phyloP scores from a whole-genome alignment of 1,284 basidiomycete species.

The Rhodotorula mucilaginosa region DNA sequence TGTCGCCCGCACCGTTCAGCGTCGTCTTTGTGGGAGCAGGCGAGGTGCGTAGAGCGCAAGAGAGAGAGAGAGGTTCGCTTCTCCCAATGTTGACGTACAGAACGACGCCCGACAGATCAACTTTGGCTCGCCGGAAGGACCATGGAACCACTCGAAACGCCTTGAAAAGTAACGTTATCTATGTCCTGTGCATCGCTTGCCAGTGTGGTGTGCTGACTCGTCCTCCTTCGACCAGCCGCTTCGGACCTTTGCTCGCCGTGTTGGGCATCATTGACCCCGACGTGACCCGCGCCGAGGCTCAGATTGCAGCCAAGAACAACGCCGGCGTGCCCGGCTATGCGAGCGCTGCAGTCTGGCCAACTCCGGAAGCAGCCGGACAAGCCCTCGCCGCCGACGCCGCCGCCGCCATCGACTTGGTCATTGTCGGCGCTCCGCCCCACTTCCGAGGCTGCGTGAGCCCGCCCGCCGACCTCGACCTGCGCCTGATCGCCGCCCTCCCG shows the following conservation, averaged over 20 bases:
- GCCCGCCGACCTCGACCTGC: conserved; percentile 82
- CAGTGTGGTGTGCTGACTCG: not conserved
- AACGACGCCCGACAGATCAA: conserved; percentile 13
- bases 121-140: conserved; percentile 33
- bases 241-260: conserved; percentile 32
- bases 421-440: conserved; percentile 88
- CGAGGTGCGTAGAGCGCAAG: not conserved
- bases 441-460: conserved; percentile 76
- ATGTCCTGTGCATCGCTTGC: not conserved
- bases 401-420: conserved; percentile 52
- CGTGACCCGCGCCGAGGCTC: conserved; percentile 17
- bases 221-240: conserved; percentile 6
- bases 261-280: conserved; percentile 44
- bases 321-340: conserved; percentile 22
- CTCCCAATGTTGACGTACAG: not conserved
- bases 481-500: conserved; percentile 64
- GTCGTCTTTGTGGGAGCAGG: conserved; percentile 8
- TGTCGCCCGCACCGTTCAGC: conserved; percentile 2
- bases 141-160: conserved; percentile 39
- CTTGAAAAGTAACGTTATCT: not conserved
- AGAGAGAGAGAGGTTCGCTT: not conserved
- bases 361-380: conserved; percentile 21
- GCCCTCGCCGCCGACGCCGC: conserved; percentile 4
- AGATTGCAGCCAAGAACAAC: conserved; percentile 23
- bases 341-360: conserved; percentile 17